Conservation (phyloP, 495 filamentous ascomycete species). For the Lindgomyces ingoldianus region DNA sequence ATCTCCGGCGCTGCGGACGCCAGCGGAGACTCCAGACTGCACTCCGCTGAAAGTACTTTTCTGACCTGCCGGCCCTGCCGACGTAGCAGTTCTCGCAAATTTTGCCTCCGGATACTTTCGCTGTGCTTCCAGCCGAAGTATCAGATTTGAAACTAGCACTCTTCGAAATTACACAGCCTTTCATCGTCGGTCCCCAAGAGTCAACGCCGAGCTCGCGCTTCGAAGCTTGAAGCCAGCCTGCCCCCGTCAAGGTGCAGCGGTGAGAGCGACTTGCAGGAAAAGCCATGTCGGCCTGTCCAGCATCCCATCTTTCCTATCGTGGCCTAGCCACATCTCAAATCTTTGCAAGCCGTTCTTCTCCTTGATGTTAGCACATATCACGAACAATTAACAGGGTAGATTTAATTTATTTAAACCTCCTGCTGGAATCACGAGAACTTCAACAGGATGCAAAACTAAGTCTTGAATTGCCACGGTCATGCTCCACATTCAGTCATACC, state of each 20-base stretch:
- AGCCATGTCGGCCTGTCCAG: no score
- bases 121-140: background rate
- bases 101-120: background rate
- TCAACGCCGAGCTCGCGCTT: background rate
- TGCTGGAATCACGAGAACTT: no score
- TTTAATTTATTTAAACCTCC: no score
- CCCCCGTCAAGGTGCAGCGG: constrained; percentile 4
- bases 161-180: background rate
- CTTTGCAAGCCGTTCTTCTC: constrained; percentile 1
- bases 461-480: no score
- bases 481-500: no score
- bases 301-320: constrained; percentile 14
- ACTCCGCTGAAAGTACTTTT: background rate
- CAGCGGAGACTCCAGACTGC: constrained; percentile 20
- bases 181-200: no score
- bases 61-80: constrained; percentile 14
- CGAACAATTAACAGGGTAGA: background rate
- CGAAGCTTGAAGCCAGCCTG: background rate
- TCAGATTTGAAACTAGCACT: background rate
- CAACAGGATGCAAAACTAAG: no score
- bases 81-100: background rate
- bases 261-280: constrained; percentile 2
- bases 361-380: no score
- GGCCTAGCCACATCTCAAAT: constrained; percentile 10
- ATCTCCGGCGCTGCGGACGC: constrained; percentile 25